Evolutionary conservation across 768 basidiomycete species (phyloP).

Genomic region (Xerocomellus chrysenteron): DNA sequence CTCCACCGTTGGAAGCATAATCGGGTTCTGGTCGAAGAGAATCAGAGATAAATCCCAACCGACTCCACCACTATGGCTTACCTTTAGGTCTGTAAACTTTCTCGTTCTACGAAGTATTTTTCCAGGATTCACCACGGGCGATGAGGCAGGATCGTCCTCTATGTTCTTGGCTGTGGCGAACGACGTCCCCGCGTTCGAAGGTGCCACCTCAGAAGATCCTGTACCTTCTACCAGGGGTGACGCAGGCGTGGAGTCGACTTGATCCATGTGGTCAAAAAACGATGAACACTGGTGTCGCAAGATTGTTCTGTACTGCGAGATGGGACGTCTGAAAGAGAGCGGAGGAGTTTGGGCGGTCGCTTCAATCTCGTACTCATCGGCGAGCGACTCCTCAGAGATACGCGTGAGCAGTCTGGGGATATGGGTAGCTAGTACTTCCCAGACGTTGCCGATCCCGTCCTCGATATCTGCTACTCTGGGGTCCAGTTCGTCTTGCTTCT

Average conservation of each 20-base stretch:
- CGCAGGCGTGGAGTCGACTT: background rate
- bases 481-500: background rate
- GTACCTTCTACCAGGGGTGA: background rate
- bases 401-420: slow-evolving; percentile 1
- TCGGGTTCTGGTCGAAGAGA: background rate
- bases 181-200: background rate
- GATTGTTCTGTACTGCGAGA: background rate
- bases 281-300: background rate
- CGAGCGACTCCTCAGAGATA: slow-evolving; percentile 11
- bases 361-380: slow-evolving; percentile 2
- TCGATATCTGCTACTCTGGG: background rate
- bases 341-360: background rate
- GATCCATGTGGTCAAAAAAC: background rate
- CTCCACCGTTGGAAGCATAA: background rate
- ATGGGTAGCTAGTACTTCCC: background rate
- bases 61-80: background rate
- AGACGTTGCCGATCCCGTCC: background rate
- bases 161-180: background rate
- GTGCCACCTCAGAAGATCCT: background rate
- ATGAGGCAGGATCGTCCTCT: background rate
- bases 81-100: slow-evolving; percentile 1
- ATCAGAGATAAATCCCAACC: background rate
- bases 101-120: background rate
- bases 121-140: background rate
- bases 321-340: background rate